These are phyloP conservation scores for Pulveroboletus sp. DNA, from an alignment of 768 basidiomycete species.

Conservation along the genomic window DNA sequence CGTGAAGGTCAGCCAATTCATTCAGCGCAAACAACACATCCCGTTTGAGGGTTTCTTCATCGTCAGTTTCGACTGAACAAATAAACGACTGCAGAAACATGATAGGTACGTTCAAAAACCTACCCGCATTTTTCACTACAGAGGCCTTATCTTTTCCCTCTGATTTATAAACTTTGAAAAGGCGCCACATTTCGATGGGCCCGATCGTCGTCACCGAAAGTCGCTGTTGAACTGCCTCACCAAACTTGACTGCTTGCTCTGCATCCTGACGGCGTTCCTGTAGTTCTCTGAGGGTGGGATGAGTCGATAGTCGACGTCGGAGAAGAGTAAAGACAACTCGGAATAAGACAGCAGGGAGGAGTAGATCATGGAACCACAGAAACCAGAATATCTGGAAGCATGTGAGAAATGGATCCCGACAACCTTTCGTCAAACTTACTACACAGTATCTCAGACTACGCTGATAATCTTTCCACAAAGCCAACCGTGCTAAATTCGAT, in stretches of 20 bases:
- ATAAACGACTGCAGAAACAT: neutral
- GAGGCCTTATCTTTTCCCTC: constrained; percentile 34
- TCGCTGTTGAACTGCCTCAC: constrained; percentile 44
- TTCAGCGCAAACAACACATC: constrained; percentile 39
- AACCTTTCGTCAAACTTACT: constrained; percentile 37
- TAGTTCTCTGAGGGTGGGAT: constrained; percentile 55
- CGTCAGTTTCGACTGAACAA: constrained; percentile 9
- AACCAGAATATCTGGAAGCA: constrained; percentile 54
- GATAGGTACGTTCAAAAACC: neutral
- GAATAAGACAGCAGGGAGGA: constrained; percentile 51
- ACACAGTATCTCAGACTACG: constrained; percentile 49
- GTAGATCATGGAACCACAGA: constrained; percentile 58
- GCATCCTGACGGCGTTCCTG: constrained; percentile 50
- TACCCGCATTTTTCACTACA: constrained; percentile 9
- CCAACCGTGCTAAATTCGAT: constrained; percentile 37
- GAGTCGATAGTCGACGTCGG: constrained; percentile 47
- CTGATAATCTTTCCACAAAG: constrained; percentile 52
- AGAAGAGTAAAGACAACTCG: constrained; percentile 48
- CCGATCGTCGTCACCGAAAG: constrained; percentile 48
- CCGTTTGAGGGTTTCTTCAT: constrained; percentile 43
- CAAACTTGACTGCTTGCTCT: constrained; percentile 49
- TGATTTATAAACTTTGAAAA: constrained; percentile 44
- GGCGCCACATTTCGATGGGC: constrained; percentile 51
- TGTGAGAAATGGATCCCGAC: constrained; percentile 1
- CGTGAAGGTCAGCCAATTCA: constrained; percentile 58